Percentiles rank a stretch among this genome's conserved stretches.
Evolutionary conservation across 176 grass and related monocot genomes (phyloP).

Genomic region (Lolium perenne): DNA sequence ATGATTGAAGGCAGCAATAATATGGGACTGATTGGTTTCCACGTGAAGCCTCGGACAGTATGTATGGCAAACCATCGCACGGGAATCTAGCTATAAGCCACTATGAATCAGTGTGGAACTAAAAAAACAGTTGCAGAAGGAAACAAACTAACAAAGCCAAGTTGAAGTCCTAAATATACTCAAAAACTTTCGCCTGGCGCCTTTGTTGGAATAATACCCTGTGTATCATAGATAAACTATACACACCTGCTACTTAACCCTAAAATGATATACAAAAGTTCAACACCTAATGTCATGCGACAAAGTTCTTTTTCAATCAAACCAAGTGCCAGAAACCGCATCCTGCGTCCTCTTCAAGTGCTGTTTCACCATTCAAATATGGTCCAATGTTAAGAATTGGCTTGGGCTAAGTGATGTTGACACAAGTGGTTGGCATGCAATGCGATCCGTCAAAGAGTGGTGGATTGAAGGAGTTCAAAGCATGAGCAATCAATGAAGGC

Average conservation of each 20-base stretch:
- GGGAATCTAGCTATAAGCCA: not conserved
- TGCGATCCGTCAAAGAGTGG: too few species aligned
- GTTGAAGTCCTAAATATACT: not conserved
- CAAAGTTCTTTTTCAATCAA: not conserved
- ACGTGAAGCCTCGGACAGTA: slow-evolving; percentile 8
- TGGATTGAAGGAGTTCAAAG: too few species aligned
- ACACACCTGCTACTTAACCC: not conserved
- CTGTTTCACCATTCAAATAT: too few species aligned
- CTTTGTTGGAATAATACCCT: not conserved
- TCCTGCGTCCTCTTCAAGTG: too few species aligned
- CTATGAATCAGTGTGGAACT: not conserved
- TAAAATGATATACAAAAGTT: not conserved
- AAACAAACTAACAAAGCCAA: not conserved
- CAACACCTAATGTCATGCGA: not conserved
- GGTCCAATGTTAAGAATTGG: too few species aligned
- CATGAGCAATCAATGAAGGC: too few species aligned
- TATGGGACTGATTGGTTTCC: slow-evolving; percentile 24
- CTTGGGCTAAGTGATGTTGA: too few species aligned
- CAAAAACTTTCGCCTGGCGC: not conserved
- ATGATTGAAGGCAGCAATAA: not conserved
- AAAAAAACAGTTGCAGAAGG: not conserved
- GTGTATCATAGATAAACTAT: not conserved
- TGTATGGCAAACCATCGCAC: not conserved
- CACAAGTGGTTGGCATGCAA: too few species aligned
- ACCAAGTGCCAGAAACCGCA: not conserved